Base-by-base conservation (phyloP, 2,329 filamentous ascomycete genomes). In the Thelonectria discophora region DNA sequence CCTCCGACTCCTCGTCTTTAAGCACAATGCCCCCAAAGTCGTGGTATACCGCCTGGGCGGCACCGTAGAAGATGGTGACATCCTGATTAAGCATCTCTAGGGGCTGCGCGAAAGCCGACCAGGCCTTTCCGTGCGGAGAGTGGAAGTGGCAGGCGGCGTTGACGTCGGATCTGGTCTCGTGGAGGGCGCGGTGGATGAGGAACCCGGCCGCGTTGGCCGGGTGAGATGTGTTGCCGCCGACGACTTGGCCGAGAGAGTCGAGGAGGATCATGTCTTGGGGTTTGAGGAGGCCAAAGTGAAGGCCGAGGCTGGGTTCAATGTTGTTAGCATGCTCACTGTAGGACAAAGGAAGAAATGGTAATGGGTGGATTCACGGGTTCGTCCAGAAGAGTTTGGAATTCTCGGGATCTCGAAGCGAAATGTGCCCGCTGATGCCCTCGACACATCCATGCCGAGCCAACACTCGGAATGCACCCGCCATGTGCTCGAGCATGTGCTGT, bases 71-170 rank as follows among this genome's bases (percentile, higher is more conserved):
- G 65, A 85, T 85, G 65, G 83, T 84, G 0, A 87, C 82, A 70
- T 86, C 88, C 75, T 85, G 88, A 60, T 85, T 90, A 27, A 90
- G 75, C 87, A 91, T 90, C 58, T 90, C 88, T 11, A 91, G 76
- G 1, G 81, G 82, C 7, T 77, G 79, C 0, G 80, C 86, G 72
- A 91, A 90, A 0, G 81, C 78, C 40, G 82, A 85, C 86, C 87
- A 90, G 0, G 88, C 87, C 55, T 88, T 86, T 0, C 88, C 89
- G 13, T 84, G 81, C 17, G 80, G 81, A 12, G 82, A 84, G 70
- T 91, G 89, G n/a, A 85, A 83, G 68, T 91, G 89, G 72, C 87
- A 90, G 11, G 88, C 85, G 2, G 88, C 88, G 65, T 85, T 80
- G 49, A 88, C 84, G 71, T 89, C 83, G 6, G 85, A 84, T 32